Conservation (phyloP, 306 rosid species). For the Castanea crenata region DNA sequence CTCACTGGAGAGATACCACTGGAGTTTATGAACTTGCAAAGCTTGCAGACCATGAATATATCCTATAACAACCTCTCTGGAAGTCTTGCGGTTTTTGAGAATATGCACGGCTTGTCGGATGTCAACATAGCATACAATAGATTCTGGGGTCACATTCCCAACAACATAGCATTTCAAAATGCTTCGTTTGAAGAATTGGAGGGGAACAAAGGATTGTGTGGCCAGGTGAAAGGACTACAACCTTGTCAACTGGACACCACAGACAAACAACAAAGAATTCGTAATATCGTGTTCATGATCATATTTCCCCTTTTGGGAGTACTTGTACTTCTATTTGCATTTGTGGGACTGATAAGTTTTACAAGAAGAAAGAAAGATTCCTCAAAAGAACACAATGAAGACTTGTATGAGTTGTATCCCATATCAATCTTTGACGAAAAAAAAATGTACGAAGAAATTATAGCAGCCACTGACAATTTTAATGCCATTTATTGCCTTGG, state of each 20-base stretch:
- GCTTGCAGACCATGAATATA: slow-evolving; percentile 5
- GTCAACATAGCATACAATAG: slow-evolving; percentile 17
- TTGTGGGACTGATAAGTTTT: not conserved
- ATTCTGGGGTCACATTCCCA: slow-evolving; percentile 16
- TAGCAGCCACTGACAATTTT: slow-evolving; percentile 24
- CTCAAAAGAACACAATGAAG: not conserved
- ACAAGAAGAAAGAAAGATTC: not conserved
- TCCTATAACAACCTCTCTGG: slow-evolving; percentile 22
- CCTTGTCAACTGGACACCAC: not conserved
- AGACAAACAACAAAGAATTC: not conserved
- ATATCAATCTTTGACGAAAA: slow-evolving; percentile 6
- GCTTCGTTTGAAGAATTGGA: not conserved
- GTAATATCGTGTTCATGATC: not conserved
- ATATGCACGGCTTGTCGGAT: not conserved
- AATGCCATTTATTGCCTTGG: slow-evolving; percentile 25
- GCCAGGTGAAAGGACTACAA: slow-evolving; percentile 1
- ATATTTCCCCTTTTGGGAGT: slow-evolving; percentile 7
- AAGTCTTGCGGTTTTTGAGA: not conserved
- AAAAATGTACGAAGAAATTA: slow-evolving; percentile 16
- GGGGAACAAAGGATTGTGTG: slow-evolving; percentile 25
- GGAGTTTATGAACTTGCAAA: not conserved
- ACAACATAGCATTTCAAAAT: slow-evolving; percentile 11
- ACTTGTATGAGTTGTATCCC: not conserved
- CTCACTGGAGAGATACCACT: not conserved
- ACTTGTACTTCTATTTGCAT: not conserved